Evolutionary conservation across 768 basidiomycete genomes (phyloP), one percentile per base, ranked within the genome.

Genomic region (Russula brevipes): DNA sequence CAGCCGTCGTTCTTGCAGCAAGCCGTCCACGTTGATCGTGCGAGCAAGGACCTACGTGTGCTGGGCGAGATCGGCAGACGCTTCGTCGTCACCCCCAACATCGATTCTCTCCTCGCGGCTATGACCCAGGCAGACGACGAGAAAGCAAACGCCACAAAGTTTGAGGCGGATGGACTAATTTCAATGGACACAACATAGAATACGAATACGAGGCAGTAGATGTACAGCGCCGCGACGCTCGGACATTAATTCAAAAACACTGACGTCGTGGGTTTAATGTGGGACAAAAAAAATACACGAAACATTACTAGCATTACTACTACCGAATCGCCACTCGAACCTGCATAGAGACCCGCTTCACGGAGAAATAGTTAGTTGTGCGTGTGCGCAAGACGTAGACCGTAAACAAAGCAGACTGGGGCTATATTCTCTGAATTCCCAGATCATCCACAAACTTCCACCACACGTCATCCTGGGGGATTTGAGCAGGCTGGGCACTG

Each of bases 1-100:
- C 88, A 88, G 59, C 85, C 92, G 1, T 89, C 91, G 0, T 96
- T 96, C 73, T 80, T 95, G 3, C 91, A 95, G 72, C 92, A 96
- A 60, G 88, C 89, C 6, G 87, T 91, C 19, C 81, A 86, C 68
- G 70, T 96, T 35, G 86, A 96, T 71, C 70, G 75, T 56, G 74
- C 74, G 44, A 75, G 78, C 19, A 88, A 87, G 69, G 78, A 77
- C 31, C 74, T 93, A 24, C 80, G 79, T 42, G 85, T 94, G 4
- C 77, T 97, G 0, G 94, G 94, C n/a, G 88, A 94, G 71, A 82
- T 96, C 53, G 87, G 87, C 76, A 88, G 87, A 73, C 85, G 88
- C 61, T 96, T 92, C 70, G 80, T 90, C 30, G 87, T 87, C 41
- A 88, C 92, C 0, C 94, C 94, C 0, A 85, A 97, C 69, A 78